A percentile compares a stretch with the other conserved stretches of the same genome.
Evolutionary conservation across 345 rosid species (phyloP).

Genomic region (Laguncularia racemosa): DNA sequence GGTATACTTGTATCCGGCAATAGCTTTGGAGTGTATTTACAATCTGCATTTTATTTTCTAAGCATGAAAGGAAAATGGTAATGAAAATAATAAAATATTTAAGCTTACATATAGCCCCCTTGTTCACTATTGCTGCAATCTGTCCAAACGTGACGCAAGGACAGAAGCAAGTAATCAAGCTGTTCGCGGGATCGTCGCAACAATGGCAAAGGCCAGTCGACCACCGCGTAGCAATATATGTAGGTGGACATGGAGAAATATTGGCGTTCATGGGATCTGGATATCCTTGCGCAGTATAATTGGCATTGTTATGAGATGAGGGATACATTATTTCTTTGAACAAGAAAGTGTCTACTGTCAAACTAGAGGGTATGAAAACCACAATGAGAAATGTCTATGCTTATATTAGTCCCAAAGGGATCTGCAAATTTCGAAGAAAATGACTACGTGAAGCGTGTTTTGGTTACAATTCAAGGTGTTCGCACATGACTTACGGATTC

Average conservation of each 20-base stretch:
- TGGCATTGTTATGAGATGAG: conserved; percentile 21
- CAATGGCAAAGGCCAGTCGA: conserved; percentile 47
- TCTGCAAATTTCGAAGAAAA: too few relatives aligned
- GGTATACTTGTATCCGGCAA: too few relatives aligned
- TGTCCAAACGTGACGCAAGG: conserved; percentile 48
- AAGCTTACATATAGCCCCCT: conserved; percentile 29
- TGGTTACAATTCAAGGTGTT: too few relatives aligned
- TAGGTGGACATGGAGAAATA: conserved; percentile 14
- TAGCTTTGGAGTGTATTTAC: too few relatives aligned
- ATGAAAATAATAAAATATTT: neutral
- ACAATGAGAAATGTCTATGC: too few relatives aligned
- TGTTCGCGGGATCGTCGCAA: conserved; percentile 36
- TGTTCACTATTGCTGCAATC: conserved; percentile 34
- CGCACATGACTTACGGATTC: too few relatives aligned
- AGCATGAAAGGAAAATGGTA: neutral
- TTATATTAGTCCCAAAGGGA: too few relatives aligned
- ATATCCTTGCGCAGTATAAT: conserved; percentile 18
- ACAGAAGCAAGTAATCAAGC: conserved; percentile 32
- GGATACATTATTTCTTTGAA: conserved; percentile 14
- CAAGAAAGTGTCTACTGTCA: too few relatives aligned
- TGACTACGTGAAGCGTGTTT: too few relatives aligned
- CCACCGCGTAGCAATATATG: conserved; percentile 15
- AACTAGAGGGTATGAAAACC: too few relatives aligned
- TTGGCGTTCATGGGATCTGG: conserved; percentile 22
- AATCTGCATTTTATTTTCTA: too few relatives aligned